phyloP scores from a whole-genome alignment of 164 flowering plant species.

The Vitis rotundifolia region DNA sequence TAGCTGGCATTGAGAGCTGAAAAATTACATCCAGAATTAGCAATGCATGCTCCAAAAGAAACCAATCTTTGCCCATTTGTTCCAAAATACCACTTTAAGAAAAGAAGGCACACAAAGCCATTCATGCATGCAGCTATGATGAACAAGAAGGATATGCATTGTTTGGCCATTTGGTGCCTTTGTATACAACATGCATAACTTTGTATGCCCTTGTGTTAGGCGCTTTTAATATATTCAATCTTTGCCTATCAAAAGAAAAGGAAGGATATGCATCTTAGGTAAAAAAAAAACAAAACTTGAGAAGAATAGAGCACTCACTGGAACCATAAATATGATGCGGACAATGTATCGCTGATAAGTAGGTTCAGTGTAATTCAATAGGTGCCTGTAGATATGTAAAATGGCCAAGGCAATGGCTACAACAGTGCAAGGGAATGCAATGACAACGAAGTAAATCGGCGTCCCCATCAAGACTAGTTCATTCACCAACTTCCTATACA shows the following conservation, averaged over 20 bases:
- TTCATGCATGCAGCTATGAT: too few species aligned
- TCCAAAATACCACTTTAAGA: too few species aligned
- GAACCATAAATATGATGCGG: constrained; percentile 97
- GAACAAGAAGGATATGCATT: background rate
- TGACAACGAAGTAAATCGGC: constrained; percentile 48
- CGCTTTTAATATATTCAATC: too few species aligned
- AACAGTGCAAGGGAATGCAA: constrained; percentile 73
- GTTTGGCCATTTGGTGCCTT: too few species aligned
- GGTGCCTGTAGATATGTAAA: constrained; percentile 85
- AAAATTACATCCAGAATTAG: too few species aligned
- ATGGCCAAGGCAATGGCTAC: constrained; percentile 81
- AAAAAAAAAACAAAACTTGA: background rate
- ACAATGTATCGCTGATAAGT: constrained; percentile 95
- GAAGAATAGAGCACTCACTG: constrained; percentile 50
- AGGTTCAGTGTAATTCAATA: constrained; percentile 93
- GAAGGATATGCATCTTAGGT: background rate
- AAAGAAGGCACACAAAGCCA: too few species aligned
- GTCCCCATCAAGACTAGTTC: constrained; percentile 22
- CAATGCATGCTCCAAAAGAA: too few species aligned
- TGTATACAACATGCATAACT: too few species aligned
- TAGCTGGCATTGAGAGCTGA: too few species aligned
- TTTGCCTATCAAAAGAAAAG: too few species aligned
- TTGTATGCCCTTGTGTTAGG: too few species aligned
- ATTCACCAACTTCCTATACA: constrained; percentile 12
- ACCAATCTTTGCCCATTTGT: too few species aligned